Base-by-base conservation (phyloP, 768 basidiomycete species). In the Termitomyces sp. region DNA sequence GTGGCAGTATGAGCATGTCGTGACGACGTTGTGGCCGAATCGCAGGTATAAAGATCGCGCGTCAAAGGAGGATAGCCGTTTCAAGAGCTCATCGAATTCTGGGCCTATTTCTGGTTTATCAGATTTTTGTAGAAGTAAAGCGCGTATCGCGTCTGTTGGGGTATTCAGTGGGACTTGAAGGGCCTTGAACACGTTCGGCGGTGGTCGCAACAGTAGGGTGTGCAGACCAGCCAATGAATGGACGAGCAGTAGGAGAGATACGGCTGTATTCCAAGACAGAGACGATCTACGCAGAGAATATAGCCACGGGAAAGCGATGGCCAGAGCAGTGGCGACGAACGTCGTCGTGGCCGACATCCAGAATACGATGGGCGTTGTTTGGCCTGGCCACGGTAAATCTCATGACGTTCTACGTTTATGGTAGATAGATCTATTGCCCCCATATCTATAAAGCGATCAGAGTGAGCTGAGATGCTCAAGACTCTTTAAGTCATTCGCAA, bases 21-120 rank as follows among this genome's bases (percentile, higher is more conserved):
- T 73, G 16, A 91, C 68, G 5, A 81, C 79, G 27, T 76, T 67
- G 67, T 91, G 89, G 23, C 89, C 89, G 58, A 89, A 87, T 55
- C 89, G 88, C 60, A 64, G 61, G 63, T 88, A 91, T 44, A 79
- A 64, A 0, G 74, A 70, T 54, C 89, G 79, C 57, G 77, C 70
- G 37, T 86, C 87, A 61, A 80, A 79, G 19, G 79, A 77, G 30
- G 76, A 75, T 11, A 91, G 72, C 46, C 80, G 75, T 54, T 71
- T 79, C 52, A 90, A 67, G 37, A 90, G 71, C 30, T 67, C 65
- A 39, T 85, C 80, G 39, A 87, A 60, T 25, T 79, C 73, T 45
- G 64, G 61, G 3, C 81, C 81, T 6, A 89, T 48, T 30, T 67
- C 65, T 50, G 70, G 73, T 2, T 70, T 67, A 25, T 76, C 75